These are phyloP conservation scores for Blepharisma stoltei DNA, from an alignment of 73 alveolate species.

Conservation along the genomic window DNA sequence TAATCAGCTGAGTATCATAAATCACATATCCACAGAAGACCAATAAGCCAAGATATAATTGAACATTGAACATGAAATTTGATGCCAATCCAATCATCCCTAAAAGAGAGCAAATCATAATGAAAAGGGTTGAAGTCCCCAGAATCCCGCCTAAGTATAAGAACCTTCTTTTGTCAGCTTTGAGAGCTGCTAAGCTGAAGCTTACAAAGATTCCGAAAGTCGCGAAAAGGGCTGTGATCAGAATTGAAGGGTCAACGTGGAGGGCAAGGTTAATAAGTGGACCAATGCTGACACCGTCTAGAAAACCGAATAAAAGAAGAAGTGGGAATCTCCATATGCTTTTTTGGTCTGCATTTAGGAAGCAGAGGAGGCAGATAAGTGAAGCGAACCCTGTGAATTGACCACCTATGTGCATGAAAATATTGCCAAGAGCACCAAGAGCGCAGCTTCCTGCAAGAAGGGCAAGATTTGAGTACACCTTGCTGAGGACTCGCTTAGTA, in stretches of 20 bases:
- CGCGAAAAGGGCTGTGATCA: slow-evolving; percentile 47
- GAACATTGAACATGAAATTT: slow-evolving; percentile 31
- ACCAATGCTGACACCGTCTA: slow-evolving; percentile 33
- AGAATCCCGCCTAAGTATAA: slow-evolving; percentile 57
- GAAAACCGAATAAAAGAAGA: slow-evolving; percentile 29
- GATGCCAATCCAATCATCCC: slow-evolving; percentile 29
- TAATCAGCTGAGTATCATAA: slow-evolving; percentile 62
- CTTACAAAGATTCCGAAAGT: slow-evolving; percentile 53
- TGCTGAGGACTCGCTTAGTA: slow-evolving; percentile 28
- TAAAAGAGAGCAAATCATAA: slow-evolving; percentile 30
- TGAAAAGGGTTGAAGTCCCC: slow-evolving; percentile 18
- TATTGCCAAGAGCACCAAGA: slow-evolving; percentile 28
- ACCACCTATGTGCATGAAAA: slow-evolving; percentile 8
- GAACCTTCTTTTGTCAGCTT: slow-evolving; percentile 50
- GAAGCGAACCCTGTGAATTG: slow-evolving; percentile 15
- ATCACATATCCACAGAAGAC: slow-evolving; percentile 54
- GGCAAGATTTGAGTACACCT: slow-evolving; percentile 27
- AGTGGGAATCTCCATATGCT: slow-evolving; percentile 4
- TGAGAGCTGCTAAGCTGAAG: slow-evolving; percentile 48
- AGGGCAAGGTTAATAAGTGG: slow-evolving; percentile 31
- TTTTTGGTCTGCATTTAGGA: background rate
- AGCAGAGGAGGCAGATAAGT: slow-evolving; percentile 17
- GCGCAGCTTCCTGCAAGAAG: slow-evolving; percentile 31
- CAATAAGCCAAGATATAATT: slow-evolving; percentile 30
- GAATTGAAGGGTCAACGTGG: slow-evolving; percentile 39